Evolutionary conservation across 768 basidiomycete species (phyloP), one percentile per base, ranked within the genome.

Genomic region (Coprinopsis strossmayeri): DNA sequence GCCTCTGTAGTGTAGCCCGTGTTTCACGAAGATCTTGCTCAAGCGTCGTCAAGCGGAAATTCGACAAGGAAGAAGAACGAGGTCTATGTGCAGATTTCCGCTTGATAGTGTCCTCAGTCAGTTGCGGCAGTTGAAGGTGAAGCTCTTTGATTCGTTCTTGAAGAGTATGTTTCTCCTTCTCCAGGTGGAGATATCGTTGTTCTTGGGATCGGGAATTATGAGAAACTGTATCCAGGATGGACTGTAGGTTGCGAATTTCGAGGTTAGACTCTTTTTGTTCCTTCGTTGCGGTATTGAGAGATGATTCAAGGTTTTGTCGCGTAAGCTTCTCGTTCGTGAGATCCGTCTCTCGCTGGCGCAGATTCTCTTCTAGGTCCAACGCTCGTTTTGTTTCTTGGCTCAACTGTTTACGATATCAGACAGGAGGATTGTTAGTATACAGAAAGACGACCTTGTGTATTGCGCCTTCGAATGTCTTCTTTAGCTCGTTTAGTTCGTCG

Each of bases 121-220:
- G 50, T 38, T 68, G 55, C 34, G 58, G 58, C 28, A 71, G 70
- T 52, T 56, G 70, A 45, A 63, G 51, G 57, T 85, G 74, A 34
- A 86, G 67, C 56, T 85, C 81, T 34, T 71, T 74, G 26, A 86
- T 69, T 13, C 81, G 76, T 23, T 66, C 64, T 51, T 84, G 79
- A 11, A 84, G 71, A 5, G 63, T 69, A 27, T 60, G 51, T 53
- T 85, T 86, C 50, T 86, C 84, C 45, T 69, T 70, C 58, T 80
- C 73, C 24, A 83, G 61, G 50, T 75, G 76, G n/a, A 58, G 58
- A 10, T 65, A 61, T 26, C 69, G 72, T 34, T 66, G 50, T 32
- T 64, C 66, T 24, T 74, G 69, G 9, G 69, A 61, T 51, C 79
- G 70, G 2, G 78, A 79, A n/a, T 72, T 69, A 44, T 71, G 67